phyloP scores from a whole-genome alignment of 179 eudicot species.

The Gypsophila paniculata region DNA sequence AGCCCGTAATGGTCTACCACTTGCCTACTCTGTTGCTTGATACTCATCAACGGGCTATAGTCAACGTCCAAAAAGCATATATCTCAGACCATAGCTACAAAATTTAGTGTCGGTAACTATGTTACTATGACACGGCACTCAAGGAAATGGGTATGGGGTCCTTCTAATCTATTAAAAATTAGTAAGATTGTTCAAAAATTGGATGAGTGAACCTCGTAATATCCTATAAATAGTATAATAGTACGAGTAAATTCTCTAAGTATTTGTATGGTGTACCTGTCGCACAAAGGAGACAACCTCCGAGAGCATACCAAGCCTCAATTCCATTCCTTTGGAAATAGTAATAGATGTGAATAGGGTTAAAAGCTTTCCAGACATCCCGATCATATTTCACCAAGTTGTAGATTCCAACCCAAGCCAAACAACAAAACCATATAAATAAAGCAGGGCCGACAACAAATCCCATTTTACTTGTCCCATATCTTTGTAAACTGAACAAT shows the following conservation, averaged over 20 bases:
- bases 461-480: conserved; percentile 98
- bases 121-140: neutral
- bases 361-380: conserved; percentile 78
- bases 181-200: neutral
- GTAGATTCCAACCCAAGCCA: conserved; percentile 84
- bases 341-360: conserved; percentile 86
- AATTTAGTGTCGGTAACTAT: neutral
- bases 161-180: neutral
- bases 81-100: neutral
- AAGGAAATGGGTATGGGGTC: neutral
- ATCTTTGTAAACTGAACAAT: conserved; percentile 85
- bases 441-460: conserved; percentile 91
- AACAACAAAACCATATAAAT: conserved; percentile 90
- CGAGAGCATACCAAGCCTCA: conserved; percentile 92
- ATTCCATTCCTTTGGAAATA: conserved; percentile 73
- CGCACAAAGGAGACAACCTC: conserved; percentile 91
- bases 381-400: conserved; percentile 72
- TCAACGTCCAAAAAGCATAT: neutral
- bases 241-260: neutral
- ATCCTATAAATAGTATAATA: neutral
- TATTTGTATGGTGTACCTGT: conserved; percentile 54
- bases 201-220: neutral
- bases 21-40: conserved; percentile 11
- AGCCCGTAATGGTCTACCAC: neutral
- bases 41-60: neutral